Conservation (phyloP, 2,329 filamentous ascomycete genomes). For the Exutisphaerella laricina region DNA sequence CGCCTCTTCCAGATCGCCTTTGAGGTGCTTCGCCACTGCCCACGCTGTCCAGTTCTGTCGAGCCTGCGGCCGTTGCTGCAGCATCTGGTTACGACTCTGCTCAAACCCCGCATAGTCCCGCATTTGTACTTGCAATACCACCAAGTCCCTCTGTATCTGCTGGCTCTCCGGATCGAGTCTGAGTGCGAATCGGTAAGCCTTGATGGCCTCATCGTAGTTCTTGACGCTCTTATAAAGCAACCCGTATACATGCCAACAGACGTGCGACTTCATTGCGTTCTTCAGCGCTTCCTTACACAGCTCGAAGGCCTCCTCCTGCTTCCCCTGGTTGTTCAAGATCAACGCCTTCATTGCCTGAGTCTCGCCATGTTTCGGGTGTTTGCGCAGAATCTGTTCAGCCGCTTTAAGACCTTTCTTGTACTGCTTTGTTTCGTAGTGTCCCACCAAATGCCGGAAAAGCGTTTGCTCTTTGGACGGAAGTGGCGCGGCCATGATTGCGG, state of each 20-base stretch:
- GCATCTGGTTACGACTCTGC: conserved; percentile 79
- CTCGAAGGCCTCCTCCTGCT: conserved; percentile 88
- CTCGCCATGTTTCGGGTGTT: conserved; percentile 92
- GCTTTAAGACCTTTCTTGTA: conserved; percentile 86
- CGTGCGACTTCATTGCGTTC: conserved; percentile 97
- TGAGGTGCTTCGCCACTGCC: conserved; percentile 84
- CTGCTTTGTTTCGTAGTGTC: conserved; percentile 96
- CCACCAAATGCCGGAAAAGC: conserved; percentile 91
- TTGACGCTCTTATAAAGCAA: conserved; percentile 88
- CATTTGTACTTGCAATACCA: conserved; percentile 91
- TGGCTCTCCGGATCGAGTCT: conserved; percentile 87
- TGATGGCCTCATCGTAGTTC: conserved; percentile 98
- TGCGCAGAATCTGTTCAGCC: conserved; percentile 92
- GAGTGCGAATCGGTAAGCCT: conserved; percentile 95
- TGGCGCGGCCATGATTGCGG: conserved; percentile 13
- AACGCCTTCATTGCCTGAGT: conserved; percentile 99
- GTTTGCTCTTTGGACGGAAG: conserved; percentile 83
- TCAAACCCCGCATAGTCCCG: conserved; percentile 92
- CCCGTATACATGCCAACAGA: conserved; percentile 99
- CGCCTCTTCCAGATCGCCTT: conserved; percentile 77
- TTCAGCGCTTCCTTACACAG: conserved; percentile 88
- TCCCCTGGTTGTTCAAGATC: conserved; percentile 87
- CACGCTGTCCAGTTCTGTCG: conserved; percentile 98
- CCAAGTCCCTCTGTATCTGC: conserved; percentile 91
- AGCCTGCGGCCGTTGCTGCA: conserved; percentile 72